These are phyloP conservation scores for Chaetothyriales sp. DNA, from an alignment of 2,329 filamentous ascomycete genomes.

Conservation along the genomic window DNA sequence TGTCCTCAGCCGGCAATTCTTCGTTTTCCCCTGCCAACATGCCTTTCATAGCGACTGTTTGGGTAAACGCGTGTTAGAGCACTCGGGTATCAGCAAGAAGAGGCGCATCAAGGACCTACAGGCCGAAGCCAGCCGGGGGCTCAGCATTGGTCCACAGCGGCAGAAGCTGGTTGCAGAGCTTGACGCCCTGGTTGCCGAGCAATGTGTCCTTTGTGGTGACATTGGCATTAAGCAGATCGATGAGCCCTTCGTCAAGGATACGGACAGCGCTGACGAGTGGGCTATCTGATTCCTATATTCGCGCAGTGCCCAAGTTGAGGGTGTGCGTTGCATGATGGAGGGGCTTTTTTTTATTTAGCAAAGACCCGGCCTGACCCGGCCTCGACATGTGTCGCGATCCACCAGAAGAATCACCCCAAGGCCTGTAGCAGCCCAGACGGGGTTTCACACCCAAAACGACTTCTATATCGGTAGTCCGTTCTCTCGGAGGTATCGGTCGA, in stretches of 20 bases:
- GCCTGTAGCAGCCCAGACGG: too few relatives aligned
- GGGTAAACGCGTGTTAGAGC: constrained; percentile 70
- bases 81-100: constrained; percentile 60
- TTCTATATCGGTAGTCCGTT: too few relatives aligned
- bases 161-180: constrained; percentile 78
- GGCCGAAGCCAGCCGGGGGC: constrained; percentile 63
- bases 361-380: too few relatives aligned
- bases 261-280: constrained; percentile 72
- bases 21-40: constrained; percentile 97
- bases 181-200: constrained; percentile 78
- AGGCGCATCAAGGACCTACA: constrained; percentile 77
- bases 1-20: constrained; percentile 81
- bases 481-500: too few relatives aligned
- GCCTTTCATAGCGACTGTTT: constrained; percentile 94
- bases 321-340: too few relatives aligned
- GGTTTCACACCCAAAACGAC: too few relatives aligned
- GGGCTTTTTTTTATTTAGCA: too few relatives aligned
- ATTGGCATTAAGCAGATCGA: constrained; percentile 89
- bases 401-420: too few relatives aligned
- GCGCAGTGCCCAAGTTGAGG: too few relatives aligned
- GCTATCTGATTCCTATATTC: constrained; percentile 35
- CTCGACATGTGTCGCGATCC: too few relatives aligned
- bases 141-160: constrained; percentile 55
- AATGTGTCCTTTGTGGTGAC: constrained; percentile 89
- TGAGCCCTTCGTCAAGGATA: constrained; percentile 68